These are phyloP conservation scores for Entonaema liquescens DNA, from an alignment of 495 filamentous ascomycete genomes.

Conservation along the genomic window DNA sequence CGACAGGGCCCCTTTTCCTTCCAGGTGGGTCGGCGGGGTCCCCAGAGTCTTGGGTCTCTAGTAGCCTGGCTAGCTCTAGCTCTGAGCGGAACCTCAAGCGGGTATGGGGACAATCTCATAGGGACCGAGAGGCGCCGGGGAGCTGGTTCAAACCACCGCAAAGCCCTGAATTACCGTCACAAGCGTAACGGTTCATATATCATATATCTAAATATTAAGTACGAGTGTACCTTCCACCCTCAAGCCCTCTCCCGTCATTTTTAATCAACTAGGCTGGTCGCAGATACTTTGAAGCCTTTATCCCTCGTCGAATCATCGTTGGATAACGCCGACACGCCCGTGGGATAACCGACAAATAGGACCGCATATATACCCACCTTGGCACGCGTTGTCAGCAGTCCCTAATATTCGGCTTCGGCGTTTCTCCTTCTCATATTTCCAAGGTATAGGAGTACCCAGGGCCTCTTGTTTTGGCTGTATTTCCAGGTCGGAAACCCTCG, in stretches of 20 bases:
- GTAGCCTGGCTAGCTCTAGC: constrained; percentile 11
- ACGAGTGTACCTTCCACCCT: constrained; percentile 35
- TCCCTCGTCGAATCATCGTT: constrained; percentile 9
- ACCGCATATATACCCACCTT: constrained; percentile 37
- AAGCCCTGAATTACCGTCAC: constrained; percentile 25
- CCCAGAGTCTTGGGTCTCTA: constrained; percentile 32
- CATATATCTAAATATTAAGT: constrained; percentile 24
- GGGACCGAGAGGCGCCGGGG: constrained; percentile 2
- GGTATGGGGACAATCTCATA: constrained; percentile 17
- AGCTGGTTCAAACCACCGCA: constrained; percentile 1
- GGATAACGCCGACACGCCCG: constrained; percentile 26
- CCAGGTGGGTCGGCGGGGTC: constrained; percentile 34
- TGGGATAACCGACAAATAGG: constrained; percentile 35
- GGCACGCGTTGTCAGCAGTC: constrained; percentile 31
- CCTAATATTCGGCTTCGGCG: constrained; percentile 36
- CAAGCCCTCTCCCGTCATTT: constrained; percentile 3
- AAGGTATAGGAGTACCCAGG: neutral
- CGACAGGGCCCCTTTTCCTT: constrained; percentile 21
- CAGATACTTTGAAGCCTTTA: constrained; percentile 28
- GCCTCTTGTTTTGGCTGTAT: constrained; percentile 18
- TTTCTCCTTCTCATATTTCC: constrained; percentile 12
- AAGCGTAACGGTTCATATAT: constrained; percentile 27
- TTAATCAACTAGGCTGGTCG: constrained; percentile 15
- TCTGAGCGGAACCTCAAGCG: constrained; percentile 24
- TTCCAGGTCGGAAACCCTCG: constrained; percentile 6